Percentiles rank a stretch among this genome's conserved stretches.
Evolutionary conservation across 306 rosid species (phyloP).

Genomic region (Malus sylvestris): DNA sequence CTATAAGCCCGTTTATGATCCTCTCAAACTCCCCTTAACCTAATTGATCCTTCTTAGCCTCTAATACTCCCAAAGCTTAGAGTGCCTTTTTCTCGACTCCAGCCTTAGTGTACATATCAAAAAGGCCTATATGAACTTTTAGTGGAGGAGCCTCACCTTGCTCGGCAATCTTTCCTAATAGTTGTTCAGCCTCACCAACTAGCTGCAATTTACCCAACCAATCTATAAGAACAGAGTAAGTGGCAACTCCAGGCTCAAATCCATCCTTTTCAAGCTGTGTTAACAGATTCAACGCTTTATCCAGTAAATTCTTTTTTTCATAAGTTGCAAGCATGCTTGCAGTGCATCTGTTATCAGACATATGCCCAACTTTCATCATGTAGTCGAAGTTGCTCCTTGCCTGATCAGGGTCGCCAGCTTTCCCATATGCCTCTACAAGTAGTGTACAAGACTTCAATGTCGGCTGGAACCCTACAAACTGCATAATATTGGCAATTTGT

Average conservation of each 20-base stretch:
- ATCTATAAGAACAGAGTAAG: conserved; percentile 74
- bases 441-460: conserved; percentile 51
- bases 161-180: conserved; percentile 55
- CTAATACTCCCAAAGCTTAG: conserved; percentile 62
- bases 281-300: conserved; percentile 63
- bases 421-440: conserved; percentile 55
- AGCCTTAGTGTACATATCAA: conserved; percentile 68
- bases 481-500: conserved; percentile 48
- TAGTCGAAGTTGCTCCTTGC: conserved; percentile 63
- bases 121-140: conserved; percentile 66
- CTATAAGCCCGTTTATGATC: conserved; percentile 42
- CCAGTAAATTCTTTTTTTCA: conserved; percentile 51
- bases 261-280: conserved; percentile 64
- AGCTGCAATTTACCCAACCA: conserved; percentile 79
- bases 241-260: conserved; percentile 71
- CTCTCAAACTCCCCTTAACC: conserved; percentile 46
- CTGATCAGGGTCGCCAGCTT: conserved; percentile 35
- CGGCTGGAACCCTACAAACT: conserved; percentile 46
- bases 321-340: conserved; percentile 79
- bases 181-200: conserved; percentile 71
- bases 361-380: conserved; percentile 50
- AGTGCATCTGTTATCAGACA: conserved; percentile 71
- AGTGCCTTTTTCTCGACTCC: conserved; percentile 75
- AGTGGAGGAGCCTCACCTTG: conserved; percentile 73
- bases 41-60: conserved; percentile 63